Evolutionary conservation across 2,329 filamentous ascomycete genomes (phyloP).

Genomic region (Aspergillus cejpii): DNA sequence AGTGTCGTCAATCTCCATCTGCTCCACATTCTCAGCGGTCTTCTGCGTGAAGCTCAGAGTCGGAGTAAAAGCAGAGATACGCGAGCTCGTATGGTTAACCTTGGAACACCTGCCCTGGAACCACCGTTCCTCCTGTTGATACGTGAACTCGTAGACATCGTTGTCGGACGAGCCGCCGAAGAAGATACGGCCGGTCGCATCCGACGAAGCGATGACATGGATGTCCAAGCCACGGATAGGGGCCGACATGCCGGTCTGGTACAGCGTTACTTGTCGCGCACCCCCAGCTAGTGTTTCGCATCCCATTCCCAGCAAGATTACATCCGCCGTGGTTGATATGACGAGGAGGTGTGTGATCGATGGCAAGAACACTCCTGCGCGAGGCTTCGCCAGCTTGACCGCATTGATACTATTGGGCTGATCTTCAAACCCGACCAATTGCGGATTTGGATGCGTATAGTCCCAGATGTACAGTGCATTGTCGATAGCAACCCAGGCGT

Average conservation of each 20-base stretch:
- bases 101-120: conserved; percentile 83
- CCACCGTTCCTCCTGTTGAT: conserved; percentile 96
- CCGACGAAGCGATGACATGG: conserved; percentile 68
- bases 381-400: conserved; percentile 81
- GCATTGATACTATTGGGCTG: conserved; percentile 80
- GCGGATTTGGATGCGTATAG: conserved; percentile 85
- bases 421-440: conserved; percentile 87
- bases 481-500: conserved; percentile 94
- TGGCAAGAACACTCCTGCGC: conserved; percentile 76
- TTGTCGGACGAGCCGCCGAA: conserved; percentile 74
- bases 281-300: conserved; percentile 59
- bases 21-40: conserved; percentile 58
- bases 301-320: conserved; percentile 79
- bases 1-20: conserved; percentile 83
- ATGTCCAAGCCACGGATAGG: conserved; percentile 70
- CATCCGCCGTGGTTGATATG: conserved; percentile 76
- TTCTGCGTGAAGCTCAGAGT: conserved; percentile 38
- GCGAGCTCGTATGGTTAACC: conserved; percentile 75
- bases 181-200: conserved; percentile 80
- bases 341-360: conserved; percentile 84
- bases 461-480: conserved; percentile 97
- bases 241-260: conserved; percentile 80
- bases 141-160: conserved; percentile 88
- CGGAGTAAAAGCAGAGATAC: conserved; percentile 55
- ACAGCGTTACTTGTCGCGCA: conserved; percentile 67